Conservation (phyloP, 139 green algal genomes). For the Chlorella sp. region DNA sequence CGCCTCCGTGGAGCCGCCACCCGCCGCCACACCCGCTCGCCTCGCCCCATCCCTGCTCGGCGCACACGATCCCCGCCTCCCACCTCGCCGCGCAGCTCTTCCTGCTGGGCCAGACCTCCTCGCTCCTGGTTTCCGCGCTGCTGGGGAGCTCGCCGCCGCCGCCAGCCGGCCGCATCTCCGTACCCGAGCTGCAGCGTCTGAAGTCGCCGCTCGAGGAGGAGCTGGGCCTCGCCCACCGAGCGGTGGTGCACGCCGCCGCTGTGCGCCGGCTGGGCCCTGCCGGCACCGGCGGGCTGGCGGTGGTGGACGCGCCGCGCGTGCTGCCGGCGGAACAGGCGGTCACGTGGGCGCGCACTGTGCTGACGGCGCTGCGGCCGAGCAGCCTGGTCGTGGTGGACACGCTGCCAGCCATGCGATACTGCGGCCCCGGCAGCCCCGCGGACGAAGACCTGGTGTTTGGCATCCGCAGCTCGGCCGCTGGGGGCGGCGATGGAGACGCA, state of each 20-base stretch:
- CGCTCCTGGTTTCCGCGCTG: neutral
- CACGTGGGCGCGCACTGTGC: slow-evolving; percentile 6
- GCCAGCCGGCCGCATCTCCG: neutral
- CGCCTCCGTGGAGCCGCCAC: too few relatives aligned
- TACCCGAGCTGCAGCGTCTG: slow-evolving; percentile 25
- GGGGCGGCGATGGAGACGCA: neutral
- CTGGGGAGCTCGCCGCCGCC: neutral
- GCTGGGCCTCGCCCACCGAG: neutral
- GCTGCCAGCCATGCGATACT: slow-evolving; percentile 31
- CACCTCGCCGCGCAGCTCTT: slow-evolving; percentile 15
- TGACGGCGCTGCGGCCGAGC: slow-evolving; percentile 3
- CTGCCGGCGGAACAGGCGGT: slow-evolving; percentile 28
- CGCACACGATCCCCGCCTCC: too few relatives aligned
- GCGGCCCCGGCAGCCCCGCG: slow-evolving; percentile 27
- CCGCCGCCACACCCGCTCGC: too few relatives aligned
- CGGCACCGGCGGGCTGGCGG: neutral
- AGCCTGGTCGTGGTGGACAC: neutral
- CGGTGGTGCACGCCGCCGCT: slow-evolving; percentile 22
- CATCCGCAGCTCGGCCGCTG: neutral
- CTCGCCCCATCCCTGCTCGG: too few relatives aligned
- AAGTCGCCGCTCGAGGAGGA: slow-evolving; percentile 22
- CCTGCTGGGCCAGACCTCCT: slow-evolving; percentile 11
- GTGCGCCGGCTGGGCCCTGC: neutral
- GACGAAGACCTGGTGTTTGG: slow-evolving; percentile 31
- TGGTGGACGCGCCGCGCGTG: neutral